Base-by-base conservation (phyloP, 257 asterid species). In the Craterostigma plantagineum region DNA sequence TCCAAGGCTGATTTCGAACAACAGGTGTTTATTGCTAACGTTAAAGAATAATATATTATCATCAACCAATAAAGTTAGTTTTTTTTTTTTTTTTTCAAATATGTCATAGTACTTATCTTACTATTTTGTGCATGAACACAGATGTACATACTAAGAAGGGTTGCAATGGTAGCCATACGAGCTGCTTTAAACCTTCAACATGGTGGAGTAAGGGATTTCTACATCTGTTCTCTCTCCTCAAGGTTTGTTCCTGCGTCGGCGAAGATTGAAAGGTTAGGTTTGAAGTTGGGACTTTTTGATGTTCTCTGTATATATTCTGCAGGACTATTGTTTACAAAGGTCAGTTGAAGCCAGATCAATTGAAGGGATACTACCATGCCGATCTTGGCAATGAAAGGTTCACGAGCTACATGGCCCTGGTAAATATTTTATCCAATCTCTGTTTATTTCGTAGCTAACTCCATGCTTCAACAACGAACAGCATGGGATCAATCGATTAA, bases 401-500 rank as follows among this genome's bases (percentile, higher is more conserved):
- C 77, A 79, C 99, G 83, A 90, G 99, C 94, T 90, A 90, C 99
- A 90, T 90, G 99, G 99, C 99, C 91, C 91, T 90, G 99, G 99
- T 90, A 90, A 90, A 61, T 77, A 69, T 75, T 67, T 79, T 70
- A 68, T 76, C 94, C 81, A 69, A 72, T 69, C 79, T 59, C 95
- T 69, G 46, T 68, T 67, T 62, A 72, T 72, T 85, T 70, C 73
- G 66, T 48, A 74, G 78, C 96, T 90, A 92, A 90, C 99, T 69
- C 72, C 75, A 72, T 69, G 77, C 86, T 79, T 83, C 79, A 64
- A 70, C 91, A 75, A 72, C 92, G 65, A 84, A 90, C 99, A 90
- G 94, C 91, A 72, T 67, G 75, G 79, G 91, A 69, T 56, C 94
- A 64, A 79, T 72, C 75, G 55, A 70, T 61, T 69, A 71, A 71